Conservation (phyloP, 805 yeast species). For the Hanseniaspora hatyaiensis region DNA sequence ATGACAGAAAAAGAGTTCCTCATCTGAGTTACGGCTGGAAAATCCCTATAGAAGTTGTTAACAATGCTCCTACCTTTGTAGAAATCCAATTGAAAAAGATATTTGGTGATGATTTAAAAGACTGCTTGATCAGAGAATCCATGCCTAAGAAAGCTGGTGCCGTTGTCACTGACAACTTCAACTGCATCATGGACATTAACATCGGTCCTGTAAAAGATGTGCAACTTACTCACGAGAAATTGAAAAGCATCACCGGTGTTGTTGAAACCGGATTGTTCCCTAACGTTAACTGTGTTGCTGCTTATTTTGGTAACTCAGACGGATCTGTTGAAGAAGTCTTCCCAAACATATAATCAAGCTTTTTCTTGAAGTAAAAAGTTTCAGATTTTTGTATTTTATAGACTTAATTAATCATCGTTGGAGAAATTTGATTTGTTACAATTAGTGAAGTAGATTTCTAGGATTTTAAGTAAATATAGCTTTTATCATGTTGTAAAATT, state of each 20-base stretch:
- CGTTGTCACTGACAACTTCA: constrained; percentile 88
- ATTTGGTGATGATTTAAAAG: constrained; percentile 41
- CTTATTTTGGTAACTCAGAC: constrained; percentile 78
- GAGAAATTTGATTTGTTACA: too few species aligned
- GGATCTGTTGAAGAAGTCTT: constrained; percentile 42
- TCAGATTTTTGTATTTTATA: not conserved
- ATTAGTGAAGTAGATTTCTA: too few species aligned
- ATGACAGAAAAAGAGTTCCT: constrained; percentile 69
- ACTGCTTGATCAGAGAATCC: constrained; percentile 66
- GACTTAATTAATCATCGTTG: not conserved
- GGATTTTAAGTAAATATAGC: too few species aligned
- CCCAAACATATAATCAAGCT: constrained; percentile 1
- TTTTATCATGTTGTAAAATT: too few species aligned
- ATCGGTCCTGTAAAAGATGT: constrained; percentile 62
- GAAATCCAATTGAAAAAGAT: constrained; percentile 41
- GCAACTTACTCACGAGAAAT: constrained; percentile 43
- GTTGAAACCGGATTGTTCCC: constrained; percentile 91
- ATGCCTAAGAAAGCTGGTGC: constrained; percentile 94
- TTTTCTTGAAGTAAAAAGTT: too few species aligned
- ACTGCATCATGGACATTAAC: constrained; percentile 84
- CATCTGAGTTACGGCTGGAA: constrained; percentile 82
- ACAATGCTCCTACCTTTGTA: constrained; percentile 73
- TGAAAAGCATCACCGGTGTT: constrained; percentile 77
- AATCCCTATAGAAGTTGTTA: constrained; percentile 91
- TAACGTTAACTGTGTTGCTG: constrained; percentile 48